Conservation (phyloP, 805 yeast genomes). For the Blastobotrys americana region DNA sequence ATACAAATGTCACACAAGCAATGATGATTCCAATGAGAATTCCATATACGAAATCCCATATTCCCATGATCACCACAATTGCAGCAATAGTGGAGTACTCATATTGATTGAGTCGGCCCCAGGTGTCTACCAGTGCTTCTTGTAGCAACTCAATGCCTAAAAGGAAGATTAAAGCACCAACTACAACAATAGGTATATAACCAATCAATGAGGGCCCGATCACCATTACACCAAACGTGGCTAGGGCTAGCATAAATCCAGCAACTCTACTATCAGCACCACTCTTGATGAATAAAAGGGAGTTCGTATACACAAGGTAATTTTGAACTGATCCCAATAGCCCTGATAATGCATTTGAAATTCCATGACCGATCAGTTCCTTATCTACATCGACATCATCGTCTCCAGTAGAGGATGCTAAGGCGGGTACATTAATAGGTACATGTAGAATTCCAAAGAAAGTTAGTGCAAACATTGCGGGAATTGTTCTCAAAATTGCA, state of each 20-base stretch:
- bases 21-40: slow-evolving; percentile 81
- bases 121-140: slow-evolving; percentile 81
- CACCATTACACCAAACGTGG: slow-evolving; percentile 73
- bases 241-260: slow-evolving; percentile 80
- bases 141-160: slow-evolving; percentile 84
- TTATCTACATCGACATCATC: slow-evolving; percentile 78
- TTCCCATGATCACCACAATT: slow-evolving; percentile 92
- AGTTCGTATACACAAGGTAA: slow-evolving; percentile 89
- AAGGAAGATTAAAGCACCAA: slow-evolving; percentile 83
- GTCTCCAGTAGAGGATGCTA: slow-evolving; percentile 83
- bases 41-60: slow-evolving; percentile 90
- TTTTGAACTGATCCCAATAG: slow-evolving; percentile 83
- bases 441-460: slow-evolving; percentile 95
- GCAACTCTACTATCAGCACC: slow-evolving; percentile 89
- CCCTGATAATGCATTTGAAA: slow-evolving; percentile 82
- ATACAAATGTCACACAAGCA: slow-evolving; percentile 93
- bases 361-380: slow-evolving; percentile 92
- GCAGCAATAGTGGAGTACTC: slow-evolving; percentile 80
- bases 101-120: slow-evolving; percentile 61
- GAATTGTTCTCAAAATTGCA: slow-evolving; percentile 59
- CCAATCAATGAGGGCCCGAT: slow-evolving; percentile 92
- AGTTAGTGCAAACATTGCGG: slow-evolving; percentile 92
- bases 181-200: slow-evolving; percentile 90
- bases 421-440: slow-evolving; percentile 95
- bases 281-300: slow-evolving; percentile 83